Percentiles rank a stretch among this genome's conserved stretches.
Evolutionary conservation across 176 grass and related monocot species (phyloP).

Genomic region (Phyllostachys edulis): DNA sequence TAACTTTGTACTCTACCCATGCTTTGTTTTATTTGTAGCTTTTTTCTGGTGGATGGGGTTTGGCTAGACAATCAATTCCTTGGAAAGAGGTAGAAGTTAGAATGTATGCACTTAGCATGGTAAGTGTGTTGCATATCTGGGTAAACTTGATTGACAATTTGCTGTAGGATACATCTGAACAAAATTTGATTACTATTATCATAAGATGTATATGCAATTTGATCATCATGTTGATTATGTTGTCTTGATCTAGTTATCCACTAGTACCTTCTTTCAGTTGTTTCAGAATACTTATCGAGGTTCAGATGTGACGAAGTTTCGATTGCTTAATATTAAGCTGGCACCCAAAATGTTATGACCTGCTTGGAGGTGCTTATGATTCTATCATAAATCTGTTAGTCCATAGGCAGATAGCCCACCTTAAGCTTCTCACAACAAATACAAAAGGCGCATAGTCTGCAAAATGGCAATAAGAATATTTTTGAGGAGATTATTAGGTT

Average conservation of each 20-base stretch:
- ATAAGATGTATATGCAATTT: slow-evolving; percentile 24
- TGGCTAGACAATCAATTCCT: slow-evolving; percentile 64
- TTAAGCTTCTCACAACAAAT: neutral
- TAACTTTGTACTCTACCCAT: slow-evolving; percentile 11
- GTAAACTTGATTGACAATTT: slow-evolving; percentile 13
- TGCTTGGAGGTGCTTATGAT: neutral
- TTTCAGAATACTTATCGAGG: neutral
- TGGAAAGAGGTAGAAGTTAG: slow-evolving; percentile 89
- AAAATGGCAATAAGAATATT: slow-evolving; percentile 14
- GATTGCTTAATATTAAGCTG: neutral
- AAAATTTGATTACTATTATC: neutral
- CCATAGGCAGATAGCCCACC: neutral
- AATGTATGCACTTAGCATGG: slow-evolving; percentile 89
- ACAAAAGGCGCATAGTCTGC: neutral
- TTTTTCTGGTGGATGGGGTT: slow-evolving; percentile 61
- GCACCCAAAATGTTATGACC: neutral
- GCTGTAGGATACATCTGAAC: neutral
- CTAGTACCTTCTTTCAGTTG: neutral
- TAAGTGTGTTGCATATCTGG: slow-evolving; percentile 38
- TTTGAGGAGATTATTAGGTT: neutral
- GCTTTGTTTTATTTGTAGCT: slow-evolving; percentile 53
- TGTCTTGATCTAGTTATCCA: neutral
- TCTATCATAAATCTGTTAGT: neutral
- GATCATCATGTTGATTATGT: slow-evolving; percentile 6
- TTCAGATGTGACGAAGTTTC: neutral